Percentiles rank a stretch among this genome's conserved stretches.
These are phyloP conservation scores for Rhodofomes roseus DNA, from an alignment of 1,284 basidiomycete species.

Conservation along the genomic window DNA sequence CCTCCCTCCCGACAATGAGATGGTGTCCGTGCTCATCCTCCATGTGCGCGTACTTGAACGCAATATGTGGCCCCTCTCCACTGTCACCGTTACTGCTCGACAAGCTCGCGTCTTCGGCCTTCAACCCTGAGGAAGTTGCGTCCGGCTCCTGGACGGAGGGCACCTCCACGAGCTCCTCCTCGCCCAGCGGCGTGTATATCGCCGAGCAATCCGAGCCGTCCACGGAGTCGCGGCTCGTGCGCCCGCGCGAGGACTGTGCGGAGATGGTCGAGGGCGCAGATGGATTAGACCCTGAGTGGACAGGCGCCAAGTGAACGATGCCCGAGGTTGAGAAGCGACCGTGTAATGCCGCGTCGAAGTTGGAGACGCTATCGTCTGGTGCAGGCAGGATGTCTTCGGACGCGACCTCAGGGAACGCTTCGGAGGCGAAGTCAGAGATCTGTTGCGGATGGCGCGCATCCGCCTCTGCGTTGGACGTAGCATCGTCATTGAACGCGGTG, in stretches of 20 bases:
- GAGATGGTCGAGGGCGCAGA: conserved; percentile 13
- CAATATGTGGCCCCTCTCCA: conserved; percentile 34
- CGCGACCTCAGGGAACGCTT: conserved; percentile 27
- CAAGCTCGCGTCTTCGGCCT: conserved; percentile 11
- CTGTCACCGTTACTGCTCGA: conserved; percentile 12
- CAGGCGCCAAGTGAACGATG: conserved; percentile 48
- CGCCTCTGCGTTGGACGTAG: not conserved
- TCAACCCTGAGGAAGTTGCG: conserved; percentile 8
- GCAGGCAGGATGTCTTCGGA: conserved; percentile 8
- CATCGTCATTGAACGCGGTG: not conserved
- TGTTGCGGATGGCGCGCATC: conserved; percentile 25
- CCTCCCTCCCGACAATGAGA: conserved; percentile 72
- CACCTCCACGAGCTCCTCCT: conserved; percentile 13
- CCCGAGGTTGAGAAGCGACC: conserved; percentile 40
- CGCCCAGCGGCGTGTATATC: not conserved
- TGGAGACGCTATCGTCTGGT: not conserved
- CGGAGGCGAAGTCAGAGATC: conserved; percentile 27
- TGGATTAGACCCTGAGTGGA: conserved; percentile 10
- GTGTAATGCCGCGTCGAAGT: conserved; percentile 1
- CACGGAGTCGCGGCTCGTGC: conserved; percentile 8
- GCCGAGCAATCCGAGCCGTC: not conserved
- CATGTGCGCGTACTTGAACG: conserved; percentile 66
- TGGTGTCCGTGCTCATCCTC: conserved; percentile 72
- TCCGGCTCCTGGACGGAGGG: conserved; percentile 15
- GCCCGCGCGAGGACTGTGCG: conserved; percentile 18